Base-by-base conservation (phyloP, 495 filamentous ascomycete species). In the Cercophora sp. region DNA sequence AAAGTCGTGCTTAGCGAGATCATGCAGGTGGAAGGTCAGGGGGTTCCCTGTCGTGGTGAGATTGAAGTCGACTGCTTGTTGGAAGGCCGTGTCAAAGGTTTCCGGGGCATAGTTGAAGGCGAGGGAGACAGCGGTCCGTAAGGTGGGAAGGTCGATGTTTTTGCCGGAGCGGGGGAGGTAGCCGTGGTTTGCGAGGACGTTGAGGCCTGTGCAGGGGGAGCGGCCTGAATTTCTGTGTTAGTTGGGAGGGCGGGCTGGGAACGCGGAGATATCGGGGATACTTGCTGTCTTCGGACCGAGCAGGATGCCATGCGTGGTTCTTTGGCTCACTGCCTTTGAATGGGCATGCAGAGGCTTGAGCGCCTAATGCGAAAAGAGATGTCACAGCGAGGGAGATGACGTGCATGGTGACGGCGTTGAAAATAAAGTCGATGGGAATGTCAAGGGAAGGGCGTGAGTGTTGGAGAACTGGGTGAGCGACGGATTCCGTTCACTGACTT, bases 121-220 rank as follows among this genome's bases (percentile, higher is more conserved):
- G 9, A 29, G 34, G 0, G 44, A 35, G 0, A 65, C 48, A 1
- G 48, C 67, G 0, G 18, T 25, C 15, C 62, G 55, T 5, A 60
- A 19, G 9, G 53, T 47, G 15, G 51, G 56, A 23, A 64, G 26
- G 48, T 57, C 59, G 22, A 65, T 65, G 4, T 64, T 50, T n/a
- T 67, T 58, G 22, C 81, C 79, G 52, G 74, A 70, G 42, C 67
- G 79, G 6, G 77, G 72, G 19, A 84, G 68, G 45, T 72, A 82
- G 43, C 68, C 70, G 58, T 82, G 79, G 60, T 82, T 83, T 0
- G 80, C 79, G 34, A 82, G 57, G 22, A 69, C 67, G 54, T 83
- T 82, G 20, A 83, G 66, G 23, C 73, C 75, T 0, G 79, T 78
- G 46, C 80, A 76, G 39, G 76, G 64, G 34, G 68, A 64, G 31